Evolutionary conservation across 192 early-diverging fungal species (phyloP), one percentile per base, ranked within the genome.

Genomic region (Podochytrium sp.): DNA sequence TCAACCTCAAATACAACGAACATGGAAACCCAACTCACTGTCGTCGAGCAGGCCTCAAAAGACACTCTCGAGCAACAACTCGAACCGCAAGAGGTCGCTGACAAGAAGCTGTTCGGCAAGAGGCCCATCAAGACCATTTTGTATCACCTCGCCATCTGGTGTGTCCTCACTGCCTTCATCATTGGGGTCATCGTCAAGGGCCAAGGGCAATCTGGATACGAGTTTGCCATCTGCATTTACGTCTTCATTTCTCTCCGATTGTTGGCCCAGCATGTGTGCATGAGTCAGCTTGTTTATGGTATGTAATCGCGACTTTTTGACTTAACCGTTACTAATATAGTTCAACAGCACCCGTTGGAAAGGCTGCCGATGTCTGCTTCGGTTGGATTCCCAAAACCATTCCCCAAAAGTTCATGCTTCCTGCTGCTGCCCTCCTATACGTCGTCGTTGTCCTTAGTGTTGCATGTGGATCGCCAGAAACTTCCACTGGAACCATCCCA

Each of bases 81-180:
- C n/a, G n/a, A n/a, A n/a, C n/a, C n/a, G n/a, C n/a, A n/a, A n/a
- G n/a, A n/a, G n/a, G n/a, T n/a, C n/a, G n/a, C n/a, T n/a, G 43
- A 78, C n/a, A 84, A 84, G 73, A 73, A 73, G 34, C n/a, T 49
- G 0, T 79, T 81, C 59, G 83, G 80, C 59, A 84, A 84, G 65
- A 69, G 83, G 14, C 34, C 65, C 32, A 37, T 39, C 14, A 77
- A 71, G 55, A 51, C 60, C 12, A 37, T 71, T 34, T n/a, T 47
- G 32, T 78, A 80, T 61, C 75, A 80, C 63, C 49, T 87, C 12
- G 77, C 49, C 6, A 78, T 85, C 57, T 91, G 87, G 87, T 29
- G 83, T 10, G 50, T 81, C 16, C n/a, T 89, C 10, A 90, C 86
- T 7, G 87, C 80, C 37, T 94, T 86, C 79, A 84, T 89, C 71